A percentile compares a stretch with the other conserved stretches of the same genome.
phyloP scores from a whole-genome alignment of 768 basidiomycete species.

The Leccinum incarnatum region DNA sequence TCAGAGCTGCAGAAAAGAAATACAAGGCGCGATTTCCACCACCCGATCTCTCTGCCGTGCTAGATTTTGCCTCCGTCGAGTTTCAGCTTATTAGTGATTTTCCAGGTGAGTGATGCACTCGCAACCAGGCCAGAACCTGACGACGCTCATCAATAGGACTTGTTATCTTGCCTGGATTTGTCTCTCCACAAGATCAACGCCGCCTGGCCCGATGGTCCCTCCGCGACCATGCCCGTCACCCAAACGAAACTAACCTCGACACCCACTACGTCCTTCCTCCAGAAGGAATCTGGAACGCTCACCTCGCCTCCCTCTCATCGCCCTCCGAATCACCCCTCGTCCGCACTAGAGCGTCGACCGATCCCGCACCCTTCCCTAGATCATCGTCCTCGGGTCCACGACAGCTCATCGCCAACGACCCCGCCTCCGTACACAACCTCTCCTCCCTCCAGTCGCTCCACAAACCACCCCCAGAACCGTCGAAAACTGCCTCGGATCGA shows the following conservation, averaged over 20 bases:
- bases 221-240: constrained; percentile 65
- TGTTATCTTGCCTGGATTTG: constrained; percentile 75
- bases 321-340: constrained; percentile 38
- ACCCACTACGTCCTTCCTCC: constrained; percentile 77
- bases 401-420: constrained; percentile 67
- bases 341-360: constrained; percentile 37
- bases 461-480: constrained; percentile 65
- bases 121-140: not conserved
- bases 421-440: constrained; percentile 60
- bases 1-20: constrained; percentile 74
- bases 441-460: constrained; percentile 49
- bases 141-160: constrained; percentile 56
- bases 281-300: constrained; percentile 75
- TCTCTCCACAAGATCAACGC: constrained; percentile 62
- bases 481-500: constrained; percentile 51
- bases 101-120: constrained; percentile 35
- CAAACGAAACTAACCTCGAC: constrained; percentile 90
- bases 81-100: constrained; percentile 25
- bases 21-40: constrained; percentile 80
- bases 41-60: constrained; percentile 63
- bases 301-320: constrained; percentile 35
- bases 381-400: constrained; percentile 49
- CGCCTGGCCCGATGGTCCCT: constrained; percentile 72
- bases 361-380: constrained; percentile 2
- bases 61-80: constrained; percentile 57